Evolutionary conservation across 202 grass and related monocot genomes (phyloP), one percentile per base, ranked within the genome.

Genomic region (Setaria italica): DNA sequence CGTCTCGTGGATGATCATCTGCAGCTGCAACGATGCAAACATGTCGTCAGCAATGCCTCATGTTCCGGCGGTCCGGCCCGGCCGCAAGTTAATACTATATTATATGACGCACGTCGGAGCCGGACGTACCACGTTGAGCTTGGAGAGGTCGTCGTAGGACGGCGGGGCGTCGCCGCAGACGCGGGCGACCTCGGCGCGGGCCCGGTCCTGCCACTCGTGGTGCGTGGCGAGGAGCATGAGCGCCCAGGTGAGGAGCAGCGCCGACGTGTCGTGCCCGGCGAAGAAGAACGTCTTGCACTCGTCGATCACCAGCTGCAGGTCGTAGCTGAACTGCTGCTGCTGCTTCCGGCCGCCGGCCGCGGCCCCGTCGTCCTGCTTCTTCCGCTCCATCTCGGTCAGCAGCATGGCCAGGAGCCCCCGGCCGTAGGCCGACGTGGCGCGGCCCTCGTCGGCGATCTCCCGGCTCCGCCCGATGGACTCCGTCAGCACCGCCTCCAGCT

Each of bases 1-100:
- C 67, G 97, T 99, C 88, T 99, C 97, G 59, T 95, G 89, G 62
- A 98, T 98, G 80, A 98, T 92, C 95, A 95, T 95, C 51, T 94
- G 90, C 5, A 98, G 91, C 95, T 95, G 88, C 86, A 76, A 79
- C 32, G 67, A 65, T 11, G 4, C 48, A 4, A 57, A 2, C 19
- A 9, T 2, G 12, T 3, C 21, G 12, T 39, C 12, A 33, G 20
- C 70, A 70, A 69, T 21, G 74, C 34, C 25, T 25, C 25, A 25
- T 25, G 25, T 25, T 25, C 25, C 25, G 25, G 25, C 25, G 25
- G 25, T 25, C 25, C 25, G 25, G 25, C 25, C 25, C 25, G 25
- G 25, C 25, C 25, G 25, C 25, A 25, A 25, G 25, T 25, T 25
- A 25, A 25, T 25, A 25, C 25, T 25, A 25, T 25, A 25, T 25